phyloP scores from a whole-genome alignment of 2,329 filamentous ascomycete species.

The Beauveria medogensis region DNA sequence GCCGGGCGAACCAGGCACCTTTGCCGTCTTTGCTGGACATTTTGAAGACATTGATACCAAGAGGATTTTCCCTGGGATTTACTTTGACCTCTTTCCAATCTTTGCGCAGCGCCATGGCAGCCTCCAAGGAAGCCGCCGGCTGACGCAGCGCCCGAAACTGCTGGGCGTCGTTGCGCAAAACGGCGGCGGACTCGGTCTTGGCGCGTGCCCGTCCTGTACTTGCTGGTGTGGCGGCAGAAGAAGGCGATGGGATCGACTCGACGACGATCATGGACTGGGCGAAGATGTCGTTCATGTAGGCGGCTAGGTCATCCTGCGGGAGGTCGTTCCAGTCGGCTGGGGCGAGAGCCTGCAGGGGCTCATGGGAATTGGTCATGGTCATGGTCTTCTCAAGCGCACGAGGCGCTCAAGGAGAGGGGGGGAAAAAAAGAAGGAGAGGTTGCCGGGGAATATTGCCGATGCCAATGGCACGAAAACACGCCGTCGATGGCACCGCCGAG shows the following conservation, averaged over 20 bases:
- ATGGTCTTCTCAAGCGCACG: neutral
- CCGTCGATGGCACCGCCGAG: constrained; percentile 64
- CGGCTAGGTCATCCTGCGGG: constrained; percentile 38
- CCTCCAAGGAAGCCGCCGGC: constrained; percentile 39
- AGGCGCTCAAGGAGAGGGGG: neutral
- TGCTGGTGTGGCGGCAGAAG: constrained; percentile 26
- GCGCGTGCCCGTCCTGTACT: constrained; percentile 38
- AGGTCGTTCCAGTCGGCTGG: constrained; percentile 45
- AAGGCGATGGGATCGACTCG: constrained; percentile 60
- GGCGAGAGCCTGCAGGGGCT: constrained; percentile 48
- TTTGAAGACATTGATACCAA: constrained; percentile 73
- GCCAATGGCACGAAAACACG: constrained; percentile 55
- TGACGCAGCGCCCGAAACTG: constrained; percentile 32
- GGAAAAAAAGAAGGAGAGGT: too few species aligned
- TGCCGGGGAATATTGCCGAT: neutral
- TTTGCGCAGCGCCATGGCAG: constrained; percentile 54
- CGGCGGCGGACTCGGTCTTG: constrained; percentile 45
- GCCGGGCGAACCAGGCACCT: constrained; percentile 82
- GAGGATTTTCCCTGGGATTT: constrained; percentile 62
- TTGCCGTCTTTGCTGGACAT: constrained; percentile 69
- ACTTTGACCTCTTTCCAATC: constrained; percentile 84
- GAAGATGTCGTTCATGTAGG: constrained; percentile 54
- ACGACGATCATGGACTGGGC: constrained; percentile 60
- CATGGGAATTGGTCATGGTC: constrained; percentile 48
- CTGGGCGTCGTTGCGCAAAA: constrained; percentile 42